Conservation (phyloP, 139 green algal genomes). For the Zygnema cylindricum region DNA sequence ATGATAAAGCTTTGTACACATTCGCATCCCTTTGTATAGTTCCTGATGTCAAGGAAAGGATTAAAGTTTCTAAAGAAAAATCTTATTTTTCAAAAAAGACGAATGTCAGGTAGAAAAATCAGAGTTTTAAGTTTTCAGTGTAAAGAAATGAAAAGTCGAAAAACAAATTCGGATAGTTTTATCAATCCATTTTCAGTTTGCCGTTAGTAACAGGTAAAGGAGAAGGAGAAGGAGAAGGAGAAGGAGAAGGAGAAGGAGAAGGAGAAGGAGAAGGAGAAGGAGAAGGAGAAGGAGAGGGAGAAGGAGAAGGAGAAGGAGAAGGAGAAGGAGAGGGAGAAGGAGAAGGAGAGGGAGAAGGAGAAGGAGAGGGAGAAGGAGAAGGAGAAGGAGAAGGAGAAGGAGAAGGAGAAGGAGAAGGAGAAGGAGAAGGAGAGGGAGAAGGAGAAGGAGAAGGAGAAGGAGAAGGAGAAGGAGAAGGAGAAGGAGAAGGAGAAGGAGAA, state of each 20-base stretch:
- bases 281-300: not conserved
- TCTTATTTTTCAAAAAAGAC: no score
- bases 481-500: no score
- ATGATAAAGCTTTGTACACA: no score
- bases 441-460: not conserved
- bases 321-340: not conserved
- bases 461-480: not conserved
- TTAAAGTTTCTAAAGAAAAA: no score
- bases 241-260: not conserved
- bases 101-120: no score
- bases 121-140: no score
- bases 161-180: no score
- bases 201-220: not conserved
- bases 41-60: no score
- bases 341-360: not conserved
- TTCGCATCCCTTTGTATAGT: no score
- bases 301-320: not conserved
- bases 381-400: not conserved
- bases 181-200: no score
- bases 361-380: not conserved
- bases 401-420: not conserved
- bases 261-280: not conserved
- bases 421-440: not conserved
- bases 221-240: constrained; percentile 4
- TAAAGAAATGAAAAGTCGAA: no score